Conservation (phyloP, 2,329 filamentous ascomycete genomes). For the Hypoxylon sp. region DNA sequence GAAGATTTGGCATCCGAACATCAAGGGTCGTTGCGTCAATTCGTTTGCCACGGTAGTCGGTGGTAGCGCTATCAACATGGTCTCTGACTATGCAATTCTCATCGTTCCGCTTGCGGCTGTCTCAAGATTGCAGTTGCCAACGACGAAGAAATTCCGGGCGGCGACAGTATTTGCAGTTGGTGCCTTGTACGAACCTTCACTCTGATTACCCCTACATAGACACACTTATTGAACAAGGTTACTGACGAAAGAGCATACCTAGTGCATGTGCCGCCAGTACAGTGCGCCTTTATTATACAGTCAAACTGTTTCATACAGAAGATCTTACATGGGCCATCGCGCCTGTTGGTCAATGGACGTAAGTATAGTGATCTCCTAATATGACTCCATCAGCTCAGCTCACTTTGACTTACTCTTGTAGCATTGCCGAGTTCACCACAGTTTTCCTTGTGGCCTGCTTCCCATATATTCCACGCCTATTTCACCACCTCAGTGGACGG, state of each 20-base stretch:
- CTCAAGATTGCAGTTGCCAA: slow-evolving; percentile 40
- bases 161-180: slow-evolving; percentile 46
- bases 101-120: slow-evolving; percentile 41
- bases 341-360: slow-evolving; percentile 33
- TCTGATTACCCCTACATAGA: not conserved
- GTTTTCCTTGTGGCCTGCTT: slow-evolving; percentile 31
- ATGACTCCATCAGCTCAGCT: not conserved
- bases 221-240: not conserved
- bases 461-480: slow-evolving; percentile 13
- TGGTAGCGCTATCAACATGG: slow-evolving; percentile 40
- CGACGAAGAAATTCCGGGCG: slow-evolving; percentile 40
- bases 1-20: slow-evolving; percentile 37
- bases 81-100: slow-evolving; percentile 45
- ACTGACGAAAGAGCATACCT: not conserved
- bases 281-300: slow-evolving; percentile 35
- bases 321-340: slow-evolving; percentile 27
- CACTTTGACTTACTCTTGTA: not conserved
- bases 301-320: slow-evolving; percentile 11
- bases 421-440: slow-evolving; percentile 31
- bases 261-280: slow-evolving; percentile 32
- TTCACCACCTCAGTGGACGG: not conserved
- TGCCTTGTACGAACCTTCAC: slow-evolving; percentile 37
- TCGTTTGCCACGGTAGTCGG: slow-evolving; percentile 2
- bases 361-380: slow-evolving; percentile 9
- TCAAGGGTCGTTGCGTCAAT: slow-evolving; percentile 39